A percentile compares a stretch with the other conserved stretches of the same genome.
These are phyloP conservation scores for Fonsecaea erecta DNA, from an alignment of 2,329 filamentous ascomycete genomes.

Conservation along the genomic window DNA sequence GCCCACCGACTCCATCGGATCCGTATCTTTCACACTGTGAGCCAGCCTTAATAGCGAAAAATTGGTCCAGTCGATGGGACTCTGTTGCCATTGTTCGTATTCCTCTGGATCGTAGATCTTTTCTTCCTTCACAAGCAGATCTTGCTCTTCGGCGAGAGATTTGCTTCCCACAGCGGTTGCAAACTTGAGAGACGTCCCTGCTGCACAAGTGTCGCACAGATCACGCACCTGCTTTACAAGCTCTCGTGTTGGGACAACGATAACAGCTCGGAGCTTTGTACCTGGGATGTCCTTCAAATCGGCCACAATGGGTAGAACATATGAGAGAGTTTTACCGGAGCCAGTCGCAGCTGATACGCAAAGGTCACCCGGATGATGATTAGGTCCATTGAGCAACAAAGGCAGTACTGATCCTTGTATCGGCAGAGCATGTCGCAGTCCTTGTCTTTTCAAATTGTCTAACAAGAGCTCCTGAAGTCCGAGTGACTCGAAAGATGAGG, in stretches of 20 bases:
- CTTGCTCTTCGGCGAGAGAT: constrained; percentile 69
- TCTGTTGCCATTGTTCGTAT: constrained; percentile 51
- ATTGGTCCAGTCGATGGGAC: constrained; percentile 53
- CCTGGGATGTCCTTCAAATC: constrained; percentile 68
- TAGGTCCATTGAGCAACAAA: constrained; percentile 70
- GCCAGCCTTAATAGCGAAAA: constrained; percentile 53
- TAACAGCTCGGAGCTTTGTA: constrained; percentile 73
- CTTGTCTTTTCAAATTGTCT: constrained; percentile 67
- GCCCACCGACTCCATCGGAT: constrained; percentile 54
- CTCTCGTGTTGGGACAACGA: constrained; percentile 90
- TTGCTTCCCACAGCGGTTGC: constrained; percentile 83
- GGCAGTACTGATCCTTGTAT: constrained; percentile 82
- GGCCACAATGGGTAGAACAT: constrained; percentile 82
- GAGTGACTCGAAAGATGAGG: constrained; percentile 63
- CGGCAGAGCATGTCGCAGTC: constrained; percentile 73
- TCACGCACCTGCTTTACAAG: constrained; percentile 84
- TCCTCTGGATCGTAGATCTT: constrained; percentile 69
- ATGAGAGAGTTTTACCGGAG: constrained; percentile 92
- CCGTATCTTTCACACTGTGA: constrained; percentile 49
- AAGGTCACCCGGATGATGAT: constrained; percentile 72
- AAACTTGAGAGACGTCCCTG: constrained; percentile 74
- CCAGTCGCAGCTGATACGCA: constrained; percentile 92
- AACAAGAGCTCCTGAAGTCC: constrained; percentile 66
- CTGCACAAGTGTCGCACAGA: constrained; percentile 73
- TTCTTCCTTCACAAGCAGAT: constrained; percentile 65